phyloP scores from a whole-genome alignment of 495 filamentous ascomycete species.

The Aspergillus wentii region DNA sequence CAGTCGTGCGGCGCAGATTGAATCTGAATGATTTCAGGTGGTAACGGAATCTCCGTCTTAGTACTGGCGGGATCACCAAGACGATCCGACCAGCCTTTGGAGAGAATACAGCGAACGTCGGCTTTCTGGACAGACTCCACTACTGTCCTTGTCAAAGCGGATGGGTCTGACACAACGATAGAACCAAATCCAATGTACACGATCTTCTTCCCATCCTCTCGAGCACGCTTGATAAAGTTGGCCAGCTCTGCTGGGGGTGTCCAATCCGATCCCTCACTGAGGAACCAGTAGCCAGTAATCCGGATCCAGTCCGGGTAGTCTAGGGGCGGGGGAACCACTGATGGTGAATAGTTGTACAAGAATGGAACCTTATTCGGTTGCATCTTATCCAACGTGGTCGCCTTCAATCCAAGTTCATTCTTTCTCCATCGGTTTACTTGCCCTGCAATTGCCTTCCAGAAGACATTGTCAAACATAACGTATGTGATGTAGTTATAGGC shows the following conservation, averaged over 20 bases:
- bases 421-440: conserved; percentile 94
- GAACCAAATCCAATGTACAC: conserved; percentile 98
- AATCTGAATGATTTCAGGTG: conserved; percentile 79
- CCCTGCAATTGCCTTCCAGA: conserved; percentile 88
- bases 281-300: conserved; percentile 96
- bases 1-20: conserved; percentile 93
- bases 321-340: conserved; percentile 84
- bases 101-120: conserved; percentile 90
- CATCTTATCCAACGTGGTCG: conserved; percentile 83
- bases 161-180: conserved; percentile 88
- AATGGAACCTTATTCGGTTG: conserved; percentile 96
- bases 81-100: conserved; percentile 98
- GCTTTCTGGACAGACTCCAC: conserved; percentile 88
- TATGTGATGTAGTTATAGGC: conserved; percentile 94
- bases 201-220: conserved; percentile 78
- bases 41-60: conserved; percentile 66
- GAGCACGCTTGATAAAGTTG: conserved; percentile 75
- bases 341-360: conserved; percentile 93
- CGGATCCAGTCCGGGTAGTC: conserved; percentile 98
- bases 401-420: conserved; percentile 68
- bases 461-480: conserved; percentile 94
- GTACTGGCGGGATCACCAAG: conserved; percentile 55
- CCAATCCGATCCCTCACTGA: conserved; percentile 77
- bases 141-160: conserved; percentile 80
- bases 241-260: conserved; percentile 67